Percentiles rank a stretch among this genome's conserved stretches.
phyloP scores from a whole-genome alignment of 371 early-diverging fungal species.

The Mortierella sp. region DNA sequence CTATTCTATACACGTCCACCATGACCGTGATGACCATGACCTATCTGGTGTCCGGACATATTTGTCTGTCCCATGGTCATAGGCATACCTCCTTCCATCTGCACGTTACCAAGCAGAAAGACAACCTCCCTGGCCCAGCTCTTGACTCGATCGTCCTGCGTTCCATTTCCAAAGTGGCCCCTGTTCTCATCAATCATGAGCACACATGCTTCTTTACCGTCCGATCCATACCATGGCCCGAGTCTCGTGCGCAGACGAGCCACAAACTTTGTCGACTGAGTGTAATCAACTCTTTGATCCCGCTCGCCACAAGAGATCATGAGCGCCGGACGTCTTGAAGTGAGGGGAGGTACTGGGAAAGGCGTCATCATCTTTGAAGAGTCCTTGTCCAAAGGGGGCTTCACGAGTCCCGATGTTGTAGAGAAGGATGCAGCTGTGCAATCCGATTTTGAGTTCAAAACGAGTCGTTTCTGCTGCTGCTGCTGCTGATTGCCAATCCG shows the following conservation, averaged over 20 bases:
- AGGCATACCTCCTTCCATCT: slow-evolving; percentile 28
- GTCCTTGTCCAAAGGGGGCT: not conserved
- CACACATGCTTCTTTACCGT: slow-evolving; percentile 50
- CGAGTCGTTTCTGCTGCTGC: slow-evolving; percentile 11
- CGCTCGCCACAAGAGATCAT: slow-evolving; percentile 81
- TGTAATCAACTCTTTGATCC: slow-evolving; percentile 82
- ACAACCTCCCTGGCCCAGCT: slow-evolving; percentile 53
- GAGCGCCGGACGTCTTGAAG: slow-evolving; percentile 64
- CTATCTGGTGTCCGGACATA: too few relatives aligned
- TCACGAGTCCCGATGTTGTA: not conserved
- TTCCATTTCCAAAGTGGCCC: slow-evolving; percentile 51
- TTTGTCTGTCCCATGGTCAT: not conserved
- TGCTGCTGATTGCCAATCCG: slow-evolving; percentile 4
- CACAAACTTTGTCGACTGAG: slow-evolving; percentile 83
- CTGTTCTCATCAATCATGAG: slow-evolving; percentile 53
- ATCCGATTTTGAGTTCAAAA: not conserved
- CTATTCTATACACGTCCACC: too few relatives aligned
- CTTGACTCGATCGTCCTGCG: slow-evolving; percentile 53
- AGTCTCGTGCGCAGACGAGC: slow-evolving; percentile 61
- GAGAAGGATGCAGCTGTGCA: not conserved
- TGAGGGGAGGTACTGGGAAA: slow-evolving; percentile 25
- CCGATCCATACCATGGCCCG: slow-evolving; percentile 43
- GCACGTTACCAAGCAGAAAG: slow-evolving; percentile 40
- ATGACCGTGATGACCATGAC: too few relatives aligned
- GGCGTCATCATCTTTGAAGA: too few relatives aligned